Conservation (phyloP, 2,329 filamentous ascomycete species). For the Venturia oleaginea region DNA sequence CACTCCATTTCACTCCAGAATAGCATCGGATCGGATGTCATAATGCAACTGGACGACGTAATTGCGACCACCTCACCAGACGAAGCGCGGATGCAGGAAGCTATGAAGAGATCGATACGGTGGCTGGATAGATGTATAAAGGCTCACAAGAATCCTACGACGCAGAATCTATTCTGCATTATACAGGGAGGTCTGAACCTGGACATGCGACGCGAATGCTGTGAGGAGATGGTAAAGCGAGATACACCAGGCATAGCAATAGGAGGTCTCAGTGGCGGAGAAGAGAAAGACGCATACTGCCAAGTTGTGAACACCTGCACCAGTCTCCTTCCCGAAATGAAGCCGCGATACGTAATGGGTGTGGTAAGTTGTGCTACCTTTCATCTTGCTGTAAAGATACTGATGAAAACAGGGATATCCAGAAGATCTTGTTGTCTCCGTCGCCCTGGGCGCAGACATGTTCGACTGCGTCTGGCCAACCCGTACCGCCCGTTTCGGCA, state of each 20-base stretch:
- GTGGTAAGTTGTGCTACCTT: conserved; percentile 45
- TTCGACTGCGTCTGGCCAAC: conserved; percentile 99
- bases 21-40: conserved; percentile 95
- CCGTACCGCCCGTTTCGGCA: conserved; percentile 63
- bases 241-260: conserved; percentile 96
- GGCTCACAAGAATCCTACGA: conserved; percentile 72
- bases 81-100: conserved; percentile 75
- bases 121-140: conserved; percentile 95
- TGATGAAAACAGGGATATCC: conserved; percentile 62
- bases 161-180: conserved; percentile 95
- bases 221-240: conserved; percentile 74
- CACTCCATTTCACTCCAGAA: conserved; percentile 96
- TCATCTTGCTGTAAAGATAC: conserved; percentile 2
- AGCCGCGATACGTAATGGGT: conserved; percentile 99
- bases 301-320: conserved; percentile 84
- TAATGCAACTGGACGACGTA: conserved; percentile 99
- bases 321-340: conserved; percentile 70
- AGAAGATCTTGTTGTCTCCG: conserved; percentile 86
- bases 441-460: conserved; percentile 95
- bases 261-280: conserved; percentile 86
- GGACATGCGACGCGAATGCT: conserved; percentile 76
- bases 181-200: conserved; percentile 93
- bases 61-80: conserved; percentile 94
- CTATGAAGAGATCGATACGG: conserved; percentile 86
- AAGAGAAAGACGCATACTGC: conserved; percentile 90